These are phyloP conservation scores for Yarrowia galli DNA, from an alignment of 1,139 yeast genomes.

Conservation along the genomic window DNA sequence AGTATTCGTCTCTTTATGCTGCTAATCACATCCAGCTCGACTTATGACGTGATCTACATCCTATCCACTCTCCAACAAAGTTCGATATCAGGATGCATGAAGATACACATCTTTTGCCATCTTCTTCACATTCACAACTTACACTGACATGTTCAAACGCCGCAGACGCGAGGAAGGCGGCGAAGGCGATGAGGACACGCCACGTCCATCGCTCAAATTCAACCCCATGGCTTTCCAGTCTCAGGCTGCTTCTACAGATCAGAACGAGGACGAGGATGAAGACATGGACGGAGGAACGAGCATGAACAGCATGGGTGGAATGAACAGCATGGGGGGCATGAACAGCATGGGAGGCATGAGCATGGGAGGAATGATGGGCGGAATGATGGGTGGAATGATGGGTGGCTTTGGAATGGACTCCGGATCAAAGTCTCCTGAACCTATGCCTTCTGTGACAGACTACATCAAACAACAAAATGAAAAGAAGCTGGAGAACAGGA, in stretches of 20 bases:
- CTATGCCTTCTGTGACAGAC: slow-evolving; percentile 26
- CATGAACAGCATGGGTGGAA: neutral
- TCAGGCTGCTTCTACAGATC: neutral
- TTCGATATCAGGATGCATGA: slow-evolving; percentile 9
- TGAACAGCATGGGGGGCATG: slow-evolving; percentile 4
- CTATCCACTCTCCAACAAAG: neutral
- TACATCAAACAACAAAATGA: slow-evolving; percentile 27
- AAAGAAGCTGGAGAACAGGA: slow-evolving; percentile 14
- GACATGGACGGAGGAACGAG: neutral
- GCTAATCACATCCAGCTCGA: no score
- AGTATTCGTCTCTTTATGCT: no score
- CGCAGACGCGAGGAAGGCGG: slow-evolving; percentile 11
- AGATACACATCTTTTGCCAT: neutral
- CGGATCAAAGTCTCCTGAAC: neutral
- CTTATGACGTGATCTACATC: no score
- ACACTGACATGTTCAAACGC: slow-evolving; percentile 28
- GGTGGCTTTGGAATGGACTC: neutral
- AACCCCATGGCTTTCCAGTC: slow-evolving; percentile 34
- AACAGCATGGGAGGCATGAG: neutral
- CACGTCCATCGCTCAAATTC: slow-evolving; percentile 22
- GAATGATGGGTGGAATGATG: neutral
- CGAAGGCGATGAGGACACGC: slow-evolving; percentile 8
- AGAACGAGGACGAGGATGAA: neutral
- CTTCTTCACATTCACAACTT: neutral
- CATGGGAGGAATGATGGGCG: slow-evolving; percentile 4